Base-by-base conservation (phyloP, 306 rosid species). In the Pachyrhizus erosus region DNA sequence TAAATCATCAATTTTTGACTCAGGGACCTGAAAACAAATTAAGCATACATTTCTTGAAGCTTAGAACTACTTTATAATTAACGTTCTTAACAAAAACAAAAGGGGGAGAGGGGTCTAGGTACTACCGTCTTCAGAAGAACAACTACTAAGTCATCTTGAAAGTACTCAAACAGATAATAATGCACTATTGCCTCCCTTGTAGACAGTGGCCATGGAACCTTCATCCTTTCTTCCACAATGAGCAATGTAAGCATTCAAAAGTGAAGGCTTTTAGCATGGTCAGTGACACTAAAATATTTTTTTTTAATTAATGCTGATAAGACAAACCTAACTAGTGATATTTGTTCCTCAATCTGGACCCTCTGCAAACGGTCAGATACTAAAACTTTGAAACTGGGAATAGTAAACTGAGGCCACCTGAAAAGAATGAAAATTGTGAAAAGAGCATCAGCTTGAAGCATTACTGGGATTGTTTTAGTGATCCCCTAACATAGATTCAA, bases 121-220 rank as follows among this genome's bases (percentile, higher is more conserved):
- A 27, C 61, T 88, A 96, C 98, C 94, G 97, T 42, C 81, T 96
- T 96, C 69, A 93, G 55, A 88, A 93, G 91, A 62, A 92, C 91
- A 73, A 93, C 86, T 73, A 91, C 26, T 80, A 93, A 85, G 84
- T 90, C 99, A 68, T 93, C 99, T 87, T 92, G 93, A 75, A 83
- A 75, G 85, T 96, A 96, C 85, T 96, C 99, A 64, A 96, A 93
- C 84, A 90, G 65, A 87, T 92, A 91, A 83, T 82, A 92, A 84
- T 93, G 98, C 68, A 92, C 76, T 62, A 92, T 54, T 33, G 90
- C 94, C 85, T 96, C 99, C 91, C 99, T 96, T 46, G 91, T 64
- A 17, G 99, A 91, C 77, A 93, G 89, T 2, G 99, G 99, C 99
- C 98, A 96, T 2, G 99, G 81, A 80, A 91, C 78, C 91, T 96